A percentile compares a stretch with the other conserved stretches of the same genome.
These are phyloP conservation scores for Pistacia atlantica DNA, from an alignment of 345 rosid genomes.

Conservation along the genomic window DNA sequence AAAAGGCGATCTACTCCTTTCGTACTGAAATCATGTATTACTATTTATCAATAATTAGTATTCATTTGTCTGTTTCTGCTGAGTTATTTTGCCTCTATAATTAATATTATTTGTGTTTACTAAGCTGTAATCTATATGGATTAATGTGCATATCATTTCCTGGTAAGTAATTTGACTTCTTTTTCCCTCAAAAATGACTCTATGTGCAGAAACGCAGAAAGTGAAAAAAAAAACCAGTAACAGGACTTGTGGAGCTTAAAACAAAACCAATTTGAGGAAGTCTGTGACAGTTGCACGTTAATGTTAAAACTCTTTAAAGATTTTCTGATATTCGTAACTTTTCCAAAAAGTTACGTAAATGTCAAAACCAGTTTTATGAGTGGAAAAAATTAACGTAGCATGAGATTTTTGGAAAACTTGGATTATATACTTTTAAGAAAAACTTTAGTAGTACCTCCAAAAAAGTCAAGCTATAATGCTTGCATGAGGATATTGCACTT, in stretches of 20 bases:
- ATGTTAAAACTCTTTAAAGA: neutral
- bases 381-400: neutral
- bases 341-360: neutral
- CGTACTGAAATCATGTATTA: neutral
- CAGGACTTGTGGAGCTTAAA: neutral
- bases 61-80: neutral
- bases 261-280: neutral
- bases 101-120: neutral
- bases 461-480: neutral
- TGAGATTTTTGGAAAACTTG: neutral
- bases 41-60: neutral
- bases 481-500: neutral
- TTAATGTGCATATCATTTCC: conserved; percentile 16
- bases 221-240: neutral
- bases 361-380: neutral
- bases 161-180: conserved; percentile 20
- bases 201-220: too few relatives aligned
- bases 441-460: neutral
- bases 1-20: neutral
- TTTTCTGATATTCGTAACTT: neutral
- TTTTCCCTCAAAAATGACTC: neutral
- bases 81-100: neutral
- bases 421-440: too few relatives aligned
- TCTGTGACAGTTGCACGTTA: neutral
- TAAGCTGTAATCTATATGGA: neutral